Evolutionary conservation across 208 protist genomes (phyloP).

Genomic region (Histomonas meleagridis): DNA sequence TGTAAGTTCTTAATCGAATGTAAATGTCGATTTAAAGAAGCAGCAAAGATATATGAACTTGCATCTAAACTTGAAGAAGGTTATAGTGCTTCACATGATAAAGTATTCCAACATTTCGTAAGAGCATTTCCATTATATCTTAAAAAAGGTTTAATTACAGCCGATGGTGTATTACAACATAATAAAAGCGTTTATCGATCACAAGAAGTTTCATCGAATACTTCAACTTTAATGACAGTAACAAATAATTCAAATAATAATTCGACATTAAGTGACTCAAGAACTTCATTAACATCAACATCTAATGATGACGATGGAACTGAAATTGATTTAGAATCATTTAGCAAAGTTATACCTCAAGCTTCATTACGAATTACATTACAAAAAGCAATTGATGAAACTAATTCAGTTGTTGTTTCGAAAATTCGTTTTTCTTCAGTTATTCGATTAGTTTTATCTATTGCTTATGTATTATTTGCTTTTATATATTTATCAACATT

Average conservation of each 20-base stretch:
- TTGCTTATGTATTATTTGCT: background rate
- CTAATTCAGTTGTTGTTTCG: background rate
- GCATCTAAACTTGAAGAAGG: background rate
- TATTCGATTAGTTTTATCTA: background rate
- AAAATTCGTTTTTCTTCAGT: background rate
- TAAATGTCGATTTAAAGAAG: background rate
- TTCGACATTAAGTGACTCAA: too few species aligned
- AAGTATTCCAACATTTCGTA: background rate
- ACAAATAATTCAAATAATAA: too few species aligned
- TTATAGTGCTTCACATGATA: background rate
- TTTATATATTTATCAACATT: background rate
- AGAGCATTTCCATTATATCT: background rate
- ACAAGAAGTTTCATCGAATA: background rate
- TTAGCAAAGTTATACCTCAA: background rate
- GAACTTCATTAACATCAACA: background rate
- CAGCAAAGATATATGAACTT: background rate
- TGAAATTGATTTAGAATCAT: background rate
- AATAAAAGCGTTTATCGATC: background rate
- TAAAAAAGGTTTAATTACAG: background rate
- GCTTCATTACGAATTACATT: background rate
- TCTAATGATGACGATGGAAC: background rate
- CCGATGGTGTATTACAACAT: background rate
- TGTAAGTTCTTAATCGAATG: slow-evolving; percentile 6
- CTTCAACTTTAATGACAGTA: background rate
- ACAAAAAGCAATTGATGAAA: background rate